phyloP scores from a whole-genome alignment of 192 early-diverging fungal genomes.

The Entomortierella beljakovae region DNA sequence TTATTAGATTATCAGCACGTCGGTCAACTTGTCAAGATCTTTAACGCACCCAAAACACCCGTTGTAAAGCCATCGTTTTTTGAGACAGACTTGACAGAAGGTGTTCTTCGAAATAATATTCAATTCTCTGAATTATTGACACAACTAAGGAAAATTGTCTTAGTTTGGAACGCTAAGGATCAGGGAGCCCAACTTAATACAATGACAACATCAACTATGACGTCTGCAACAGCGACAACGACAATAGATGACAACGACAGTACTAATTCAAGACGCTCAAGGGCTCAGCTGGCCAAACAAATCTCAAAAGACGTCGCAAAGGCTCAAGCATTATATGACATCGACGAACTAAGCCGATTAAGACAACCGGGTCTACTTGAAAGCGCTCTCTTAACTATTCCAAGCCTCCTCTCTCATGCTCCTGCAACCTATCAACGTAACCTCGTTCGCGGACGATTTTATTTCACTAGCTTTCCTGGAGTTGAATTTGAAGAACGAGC shows the following conservation, averaged over 20 bases:
- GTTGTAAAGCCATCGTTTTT: constrained; percentile 19
- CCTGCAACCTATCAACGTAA: constrained; percentile 44
- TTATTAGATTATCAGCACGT: constrained; percentile 47
- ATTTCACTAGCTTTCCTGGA: constrained; percentile 46
- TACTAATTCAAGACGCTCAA: neutral
- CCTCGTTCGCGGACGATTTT: constrained; percentile 31
- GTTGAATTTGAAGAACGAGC: constrained; percentile 26
- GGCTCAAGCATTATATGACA: constrained; percentile 18
- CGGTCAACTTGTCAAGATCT: constrained; percentile 36
- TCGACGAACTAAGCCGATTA: constrained; percentile 23
- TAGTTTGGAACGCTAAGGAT: neutral
- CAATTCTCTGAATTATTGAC: constrained; percentile 7
- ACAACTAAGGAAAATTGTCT: neutral
- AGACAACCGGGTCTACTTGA: constrained; percentile 22
- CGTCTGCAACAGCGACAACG: neutral
- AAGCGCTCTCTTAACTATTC: constrained; percentile 11
- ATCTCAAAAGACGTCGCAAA: constrained; percentile 16
- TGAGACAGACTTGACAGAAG: constrained; percentile 23
- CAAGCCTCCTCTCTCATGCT: constrained; percentile 38
- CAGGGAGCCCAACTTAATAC: neutral
- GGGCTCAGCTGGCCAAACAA: constrained; percentile 5
- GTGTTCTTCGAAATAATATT: constrained; percentile 9
- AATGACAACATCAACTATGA: neutral
- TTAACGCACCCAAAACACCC: constrained; percentile 7
- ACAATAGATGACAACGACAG: neutral